Conservation (phyloP, 2,329 filamentous ascomycete genomes). For the Bimuria novae-zelandiae region DNA sequence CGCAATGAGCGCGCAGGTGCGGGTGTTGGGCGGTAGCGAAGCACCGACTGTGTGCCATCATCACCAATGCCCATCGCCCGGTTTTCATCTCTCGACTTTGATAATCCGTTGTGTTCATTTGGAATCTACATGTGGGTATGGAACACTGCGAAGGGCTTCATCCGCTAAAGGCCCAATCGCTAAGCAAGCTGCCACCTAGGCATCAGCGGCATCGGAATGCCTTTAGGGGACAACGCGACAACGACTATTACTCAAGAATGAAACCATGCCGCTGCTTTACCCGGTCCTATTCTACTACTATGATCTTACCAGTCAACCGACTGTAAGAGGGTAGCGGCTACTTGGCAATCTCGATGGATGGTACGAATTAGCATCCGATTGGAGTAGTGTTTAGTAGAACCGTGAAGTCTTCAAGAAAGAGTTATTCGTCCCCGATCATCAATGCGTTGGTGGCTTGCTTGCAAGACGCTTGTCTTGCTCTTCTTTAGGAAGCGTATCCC, state of each 20-base stretch:
- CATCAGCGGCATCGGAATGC: no score
- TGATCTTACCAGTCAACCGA: no score
- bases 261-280: background rate
- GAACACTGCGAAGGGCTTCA: no score
- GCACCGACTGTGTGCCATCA: no score
- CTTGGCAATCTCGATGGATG: background rate
- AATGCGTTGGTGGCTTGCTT: constrained; percentile 29
- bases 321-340: background rate
- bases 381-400: background rate
- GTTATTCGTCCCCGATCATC: background rate
- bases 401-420: constrained; percentile 18
- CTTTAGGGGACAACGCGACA: background rate
- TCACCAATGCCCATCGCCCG: no score
- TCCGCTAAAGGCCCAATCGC: background rate
- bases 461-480: constrained; percentile 61
- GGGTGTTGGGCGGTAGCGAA: no score
- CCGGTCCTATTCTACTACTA: background rate
- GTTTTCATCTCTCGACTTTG: background rate
- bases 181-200: background rate
- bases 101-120: background rate
- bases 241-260: background rate
- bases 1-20: no score
- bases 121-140: background rate
- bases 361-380: background rate
- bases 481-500: constrained; percentile 61